phyloP scores from a whole-genome alignment of 2,329 filamentous ascomycete species.

The Colletotrichum caudatum region DNA sequence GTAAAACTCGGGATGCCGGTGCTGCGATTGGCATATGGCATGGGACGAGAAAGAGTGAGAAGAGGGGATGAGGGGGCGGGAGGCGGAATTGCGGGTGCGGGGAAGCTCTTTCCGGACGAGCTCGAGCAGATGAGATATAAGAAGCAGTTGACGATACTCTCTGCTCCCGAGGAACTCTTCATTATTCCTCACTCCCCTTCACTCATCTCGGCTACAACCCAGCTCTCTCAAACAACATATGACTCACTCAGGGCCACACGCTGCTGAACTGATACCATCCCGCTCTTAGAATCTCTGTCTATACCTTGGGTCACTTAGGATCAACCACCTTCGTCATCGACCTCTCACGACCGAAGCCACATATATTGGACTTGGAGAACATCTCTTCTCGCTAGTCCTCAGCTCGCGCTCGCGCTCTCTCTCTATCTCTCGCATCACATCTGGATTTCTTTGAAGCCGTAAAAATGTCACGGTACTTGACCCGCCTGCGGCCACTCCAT shows the following conservation, averaged over 20 bases:
- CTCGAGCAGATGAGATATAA: conserved; percentile 4
- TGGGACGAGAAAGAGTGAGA: not conserved
- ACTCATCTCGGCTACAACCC: not conserved
- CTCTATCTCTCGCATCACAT: not conserved
- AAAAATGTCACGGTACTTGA: conserved; percentile 38
- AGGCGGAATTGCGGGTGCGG: conserved; percentile 18
- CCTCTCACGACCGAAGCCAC: conserved; percentile 1
- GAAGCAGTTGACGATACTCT: conserved; percentile 26
- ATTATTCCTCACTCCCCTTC: not conserved
- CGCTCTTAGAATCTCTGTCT: not conserved
- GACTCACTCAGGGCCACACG: not conserved
- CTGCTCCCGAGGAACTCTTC: not conserved
- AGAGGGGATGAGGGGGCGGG: not conserved
- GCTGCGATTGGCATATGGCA: conserved; percentile 27
- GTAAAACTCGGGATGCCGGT: conserved; percentile 32
- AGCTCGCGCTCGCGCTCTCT: not conserved
- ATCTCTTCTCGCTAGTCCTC: not conserved
- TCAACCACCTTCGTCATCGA: conserved; percentile 18
- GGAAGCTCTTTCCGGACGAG: conserved; percentile 20
- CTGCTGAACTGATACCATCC: not conserved
- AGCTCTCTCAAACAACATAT: not conserved
- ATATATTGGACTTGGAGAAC: not conserved
- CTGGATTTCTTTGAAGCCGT: conserved; percentile 18
- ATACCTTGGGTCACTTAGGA: not conserved
- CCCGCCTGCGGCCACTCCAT: conserved; percentile 32